Conservation (phyloP, 176 grass and related monocot species). For the Oryza glumipatula region DNA sequence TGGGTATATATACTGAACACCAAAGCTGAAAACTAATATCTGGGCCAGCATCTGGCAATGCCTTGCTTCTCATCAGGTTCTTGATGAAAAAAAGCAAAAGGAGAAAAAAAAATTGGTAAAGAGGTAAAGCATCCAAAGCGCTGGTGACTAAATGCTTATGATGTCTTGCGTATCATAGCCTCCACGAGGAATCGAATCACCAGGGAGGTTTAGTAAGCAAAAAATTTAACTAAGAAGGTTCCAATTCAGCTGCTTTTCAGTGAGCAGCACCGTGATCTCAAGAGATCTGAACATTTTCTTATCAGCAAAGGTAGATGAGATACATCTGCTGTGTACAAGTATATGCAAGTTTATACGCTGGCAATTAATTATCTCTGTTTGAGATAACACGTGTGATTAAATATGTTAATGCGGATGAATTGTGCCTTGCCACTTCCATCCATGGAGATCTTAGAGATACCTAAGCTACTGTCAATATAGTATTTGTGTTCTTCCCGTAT, state of each 20-base stretch:
- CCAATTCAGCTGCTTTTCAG: not conserved
- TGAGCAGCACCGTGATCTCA: not conserved
- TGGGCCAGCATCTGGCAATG: slow-evolving; percentile 5
- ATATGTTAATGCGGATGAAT: not conserved
- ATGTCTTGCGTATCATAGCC: slow-evolving; percentile 37
- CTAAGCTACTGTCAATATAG: not conserved
- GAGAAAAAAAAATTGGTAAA: not conserved
- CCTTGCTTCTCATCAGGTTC: slow-evolving; percentile 42
- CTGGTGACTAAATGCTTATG: slow-evolving; percentile 20
- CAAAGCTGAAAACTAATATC: not conserved
- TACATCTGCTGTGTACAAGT: no score
- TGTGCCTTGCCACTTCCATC: not conserved
- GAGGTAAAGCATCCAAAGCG: slow-evolving; percentile 42
- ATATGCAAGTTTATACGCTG: no score
- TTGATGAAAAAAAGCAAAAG: slow-evolving; percentile 44
- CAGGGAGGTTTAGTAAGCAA: not conserved
- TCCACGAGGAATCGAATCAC: slow-evolving; percentile 21
- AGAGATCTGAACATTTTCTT: not conserved
- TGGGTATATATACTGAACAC: slow-evolving; percentile 29
- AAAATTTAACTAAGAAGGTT: not conserved
- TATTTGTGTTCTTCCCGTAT: not conserved
- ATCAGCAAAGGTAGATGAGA: not conserved
- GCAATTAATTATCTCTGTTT: not conserved
- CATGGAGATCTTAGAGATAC: not conserved
- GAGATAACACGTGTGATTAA: not conserved